These are phyloP conservation scores for Parasitella parasitica DNA, from an alignment of 371 early-diverging fungal species.

Conservation along the genomic window DNA sequence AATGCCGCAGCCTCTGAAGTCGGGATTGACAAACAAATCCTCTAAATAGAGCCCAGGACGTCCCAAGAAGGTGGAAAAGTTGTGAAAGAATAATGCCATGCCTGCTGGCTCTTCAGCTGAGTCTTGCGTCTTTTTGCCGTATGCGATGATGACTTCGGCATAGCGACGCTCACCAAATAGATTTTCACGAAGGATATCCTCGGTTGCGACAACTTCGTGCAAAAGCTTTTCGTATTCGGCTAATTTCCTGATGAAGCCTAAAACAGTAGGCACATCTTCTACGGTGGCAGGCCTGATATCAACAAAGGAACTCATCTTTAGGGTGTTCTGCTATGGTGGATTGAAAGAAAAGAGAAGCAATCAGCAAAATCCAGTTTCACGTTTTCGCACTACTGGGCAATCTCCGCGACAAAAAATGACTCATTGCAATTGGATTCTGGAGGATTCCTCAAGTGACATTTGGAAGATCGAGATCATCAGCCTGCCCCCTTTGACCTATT, in stretches of 20 bases:
- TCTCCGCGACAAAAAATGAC: too few relatives aligned
- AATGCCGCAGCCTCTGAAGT: constrained; percentile 70
- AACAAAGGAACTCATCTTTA: constrained; percentile 15
- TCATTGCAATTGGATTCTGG: too few relatives aligned
- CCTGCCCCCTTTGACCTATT: too few relatives aligned
- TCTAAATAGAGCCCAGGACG: constrained; percentile 82
- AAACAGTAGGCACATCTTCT: constrained; percentile 64
- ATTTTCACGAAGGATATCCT: constrained; percentile 56
- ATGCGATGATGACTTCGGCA: constrained; percentile 70
- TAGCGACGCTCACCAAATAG: constrained; percentile 65
- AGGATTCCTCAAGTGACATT: too few relatives aligned
- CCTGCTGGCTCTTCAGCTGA: constrained; percentile 58
- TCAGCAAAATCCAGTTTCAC: too few relatives aligned
- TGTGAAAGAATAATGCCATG: constrained; percentile 81
- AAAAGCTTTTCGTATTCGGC: constrained; percentile 78
- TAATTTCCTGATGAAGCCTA: constrained; percentile 69
- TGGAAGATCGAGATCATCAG: too few relatives aligned
- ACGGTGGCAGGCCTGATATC: constrained; percentile 58
- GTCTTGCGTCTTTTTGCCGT: constrained; percentile 35
- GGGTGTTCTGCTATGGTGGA: too few relatives aligned
- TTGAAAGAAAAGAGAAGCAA: not conserved
- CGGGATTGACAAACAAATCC: constrained; percentile 72
- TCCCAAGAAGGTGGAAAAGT: constrained; percentile 77
- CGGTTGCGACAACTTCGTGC: constrained; percentile 72
- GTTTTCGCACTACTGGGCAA: too few relatives aligned